Conservation (phyloP, 2,329 filamentous ascomycete species). For the Colletotrichum truncatum region DNA sequence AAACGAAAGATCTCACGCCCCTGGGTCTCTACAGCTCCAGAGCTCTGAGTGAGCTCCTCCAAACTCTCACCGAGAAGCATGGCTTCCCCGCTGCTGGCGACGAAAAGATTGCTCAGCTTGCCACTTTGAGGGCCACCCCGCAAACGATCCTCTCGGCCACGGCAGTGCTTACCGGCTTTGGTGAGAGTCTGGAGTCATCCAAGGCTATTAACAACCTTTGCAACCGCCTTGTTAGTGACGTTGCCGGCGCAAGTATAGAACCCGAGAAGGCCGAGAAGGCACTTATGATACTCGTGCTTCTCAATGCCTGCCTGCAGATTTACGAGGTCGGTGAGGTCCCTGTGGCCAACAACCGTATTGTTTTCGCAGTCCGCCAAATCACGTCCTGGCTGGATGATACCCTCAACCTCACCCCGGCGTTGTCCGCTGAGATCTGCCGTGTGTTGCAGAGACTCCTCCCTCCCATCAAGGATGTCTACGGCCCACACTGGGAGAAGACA, state of each 20-base stretch:
- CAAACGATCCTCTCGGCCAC: conserved; percentile 57
- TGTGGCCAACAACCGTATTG: conserved; percentile 73
- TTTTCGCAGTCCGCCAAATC: conserved; percentile 85
- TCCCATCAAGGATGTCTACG: conserved; percentile 83
- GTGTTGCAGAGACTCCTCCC: conserved; percentile 72
- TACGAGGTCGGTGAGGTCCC: conserved; percentile 64
- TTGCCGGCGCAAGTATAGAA: conserved; percentile 57
- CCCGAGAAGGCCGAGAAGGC: conserved; percentile 57
- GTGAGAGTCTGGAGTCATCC: conserved; percentile 57
- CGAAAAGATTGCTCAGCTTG: conserved; percentile 54
- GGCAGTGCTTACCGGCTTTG: conserved; percentile 62
- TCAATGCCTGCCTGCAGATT: conserved; percentile 61
- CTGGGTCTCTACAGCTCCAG: conserved; percentile 62
- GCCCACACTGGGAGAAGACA: conserved; percentile 81
- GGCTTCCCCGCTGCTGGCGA: conserved; percentile 57
- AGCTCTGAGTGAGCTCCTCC: conserved; percentile 59
- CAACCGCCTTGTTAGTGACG: conserved; percentile 69
- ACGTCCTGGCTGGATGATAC: conserved; percentile 73
- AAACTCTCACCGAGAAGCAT: conserved; percentile 55
- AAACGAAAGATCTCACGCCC: conserved; percentile 51
- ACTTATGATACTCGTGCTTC: conserved; percentile 58
- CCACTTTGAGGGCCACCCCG: conserved; percentile 56
- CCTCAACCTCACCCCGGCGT: conserved; percentile 50
- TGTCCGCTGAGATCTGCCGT: conserved; percentile 63
- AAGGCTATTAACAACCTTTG: conserved; percentile 61